These are phyloP conservation scores for Xanthoconium purpureum DNA, from an alignment of 768 basidiomycete genomes.

Conservation along the genomic window DNA sequence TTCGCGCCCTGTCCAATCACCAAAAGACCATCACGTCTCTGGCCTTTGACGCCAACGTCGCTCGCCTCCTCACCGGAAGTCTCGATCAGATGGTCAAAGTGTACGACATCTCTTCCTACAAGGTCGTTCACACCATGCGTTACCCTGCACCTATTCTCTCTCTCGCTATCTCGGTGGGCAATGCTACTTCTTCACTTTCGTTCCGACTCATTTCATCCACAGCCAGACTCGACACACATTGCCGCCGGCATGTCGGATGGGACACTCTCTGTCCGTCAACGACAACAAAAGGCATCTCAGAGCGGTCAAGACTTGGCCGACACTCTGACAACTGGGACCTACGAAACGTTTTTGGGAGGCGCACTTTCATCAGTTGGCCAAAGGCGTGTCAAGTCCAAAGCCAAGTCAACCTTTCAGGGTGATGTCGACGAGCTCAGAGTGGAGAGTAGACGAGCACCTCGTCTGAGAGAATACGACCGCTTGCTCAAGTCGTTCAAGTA, in stretches of 20 bases:
- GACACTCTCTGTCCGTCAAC: constrained; percentile 91
- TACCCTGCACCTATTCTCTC: constrained; percentile 92
- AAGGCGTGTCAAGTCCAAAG: constrained; percentile 48
- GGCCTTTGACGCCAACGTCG: constrained; percentile 71
- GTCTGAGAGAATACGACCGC: constrained; percentile 84
- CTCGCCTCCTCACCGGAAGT: constrained; percentile 82
- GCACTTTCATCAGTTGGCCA: constrained; percentile 54
- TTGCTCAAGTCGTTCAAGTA: constrained; percentile 92
- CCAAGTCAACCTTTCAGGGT: constrained; percentile 47
- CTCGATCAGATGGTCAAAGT: constrained; percentile 99
- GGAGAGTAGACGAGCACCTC: constrained; percentile 65
- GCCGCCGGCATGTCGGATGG: constrained; percentile 98
- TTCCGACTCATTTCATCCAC: constrained; percentile 8
- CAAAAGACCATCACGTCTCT: constrained; percentile 96
- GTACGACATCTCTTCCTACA: constrained; percentile 91
- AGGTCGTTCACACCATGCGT: constrained; percentile 97
- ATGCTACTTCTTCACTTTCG: not conserved
- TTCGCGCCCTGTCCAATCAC: constrained; percentile 91
- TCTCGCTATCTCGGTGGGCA: constrained; percentile 78
- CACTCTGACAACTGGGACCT: constrained; percentile 51
- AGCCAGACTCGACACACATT: constrained; percentile 97
- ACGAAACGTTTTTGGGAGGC: constrained; percentile 64
- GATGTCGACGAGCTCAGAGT: constrained; percentile 77
- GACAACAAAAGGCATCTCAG: constrained; percentile 75
- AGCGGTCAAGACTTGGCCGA: constrained; percentile 35